Percentiles rank a stretch among this genome's conserved stretches.
These are phyloP conservation scores for Nakazawaea laoshanensis DNA, from an alignment of 805 yeast genomes.

Conservation along the genomic window DNA sequence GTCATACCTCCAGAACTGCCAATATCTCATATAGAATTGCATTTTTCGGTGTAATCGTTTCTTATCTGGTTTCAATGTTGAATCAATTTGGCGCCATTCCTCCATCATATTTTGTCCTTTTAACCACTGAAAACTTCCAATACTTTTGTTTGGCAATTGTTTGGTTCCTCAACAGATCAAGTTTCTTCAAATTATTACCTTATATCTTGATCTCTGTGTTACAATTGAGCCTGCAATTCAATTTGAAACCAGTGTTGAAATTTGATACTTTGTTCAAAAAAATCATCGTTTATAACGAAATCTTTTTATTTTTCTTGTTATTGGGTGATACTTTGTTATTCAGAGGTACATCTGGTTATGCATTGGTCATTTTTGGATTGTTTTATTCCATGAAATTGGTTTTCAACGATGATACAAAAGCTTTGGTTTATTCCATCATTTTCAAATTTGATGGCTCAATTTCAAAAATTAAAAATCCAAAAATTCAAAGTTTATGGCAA, in stretches of 20 bases:
- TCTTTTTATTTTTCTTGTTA: slow-evolving; percentile 44
- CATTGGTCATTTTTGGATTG: slow-evolving; percentile 44
- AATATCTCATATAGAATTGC: slow-evolving; percentile 45
- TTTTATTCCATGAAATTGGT: slow-evolving; percentile 70
- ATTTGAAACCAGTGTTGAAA: slow-evolving; percentile 31
- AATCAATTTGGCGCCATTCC: slow-evolving; percentile 52
- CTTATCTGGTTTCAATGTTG: slow-evolving; percentile 44
- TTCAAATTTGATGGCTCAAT: slow-evolving; percentile 34
- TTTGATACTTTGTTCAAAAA: slow-evolving; percentile 30
- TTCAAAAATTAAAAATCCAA: slow-evolving; percentile 33
- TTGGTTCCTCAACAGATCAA: slow-evolving; percentile 60
- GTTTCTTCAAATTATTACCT: slow-evolving; percentile 59
- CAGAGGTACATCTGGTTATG: slow-evolving; percentile 65
- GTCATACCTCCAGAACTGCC: slow-evolving; percentile 35
- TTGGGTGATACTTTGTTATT: slow-evolving; percentile 50
- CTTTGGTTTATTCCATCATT: slow-evolving; percentile 31
- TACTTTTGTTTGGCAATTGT: slow-evolving; percentile 42
- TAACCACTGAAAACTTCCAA: slow-evolving; percentile 75
- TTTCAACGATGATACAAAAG: slow-evolving; percentile 38
- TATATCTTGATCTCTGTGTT: slow-evolving; percentile 46
- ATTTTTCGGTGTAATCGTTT: slow-evolving; percentile 43
- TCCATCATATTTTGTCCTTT: slow-evolving; percentile 55
- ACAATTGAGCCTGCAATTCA: slow-evolving; percentile 38
- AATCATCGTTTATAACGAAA: slow-evolving; percentile 52
- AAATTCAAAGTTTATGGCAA: slow-evolving; percentile 31